Percentiles rank a stretch among this genome's conserved stretches.
phyloP scores from a whole-genome alignment of 495 filamentous ascomycete genomes.

The Penicillium subrubescens region DNA sequence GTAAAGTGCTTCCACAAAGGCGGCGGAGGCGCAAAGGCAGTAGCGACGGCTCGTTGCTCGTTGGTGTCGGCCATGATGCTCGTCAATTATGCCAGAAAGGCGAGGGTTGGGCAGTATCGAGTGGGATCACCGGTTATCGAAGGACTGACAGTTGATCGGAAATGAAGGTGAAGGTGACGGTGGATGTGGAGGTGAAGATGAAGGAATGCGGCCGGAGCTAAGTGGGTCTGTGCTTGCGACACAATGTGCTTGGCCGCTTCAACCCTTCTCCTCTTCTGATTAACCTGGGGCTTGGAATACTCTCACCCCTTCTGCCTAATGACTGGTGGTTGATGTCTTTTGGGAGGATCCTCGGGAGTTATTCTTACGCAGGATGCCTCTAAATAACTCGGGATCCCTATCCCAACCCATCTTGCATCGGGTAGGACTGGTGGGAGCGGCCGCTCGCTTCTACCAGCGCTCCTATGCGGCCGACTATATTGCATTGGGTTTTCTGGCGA shows the following conservation, averaged over 20 bases:
- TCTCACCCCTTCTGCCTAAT: background rate
- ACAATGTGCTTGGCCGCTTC: background rate
- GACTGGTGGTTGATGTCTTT: background rate
- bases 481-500: slow-evolving; percentile 68
- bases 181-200: slow-evolving; percentile 6
- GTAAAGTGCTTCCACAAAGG: slow-evolving; percentile 92
- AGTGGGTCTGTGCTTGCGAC: slow-evolving; percentile 22
- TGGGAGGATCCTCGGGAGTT: background rate
- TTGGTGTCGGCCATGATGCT: slow-evolving; percentile 52
- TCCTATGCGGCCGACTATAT: slow-evolving; percentile 89
- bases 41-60: slow-evolving; percentile 52
- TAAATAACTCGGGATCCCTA: slow-evolving; percentile 30
- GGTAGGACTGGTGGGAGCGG: slow-evolving; percentile 37
- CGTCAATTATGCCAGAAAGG: background rate
- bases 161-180: background rate
- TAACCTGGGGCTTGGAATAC: background rate
- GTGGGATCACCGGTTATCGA: no score
- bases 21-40: slow-evolving; percentile 80
- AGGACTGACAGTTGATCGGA: background rate
- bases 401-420: slow-evolving; percentile 33
- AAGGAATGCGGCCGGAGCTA: slow-evolving; percentile 7
- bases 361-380: slow-evolving; percentile 31
- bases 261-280: background rate
- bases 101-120: background rate
- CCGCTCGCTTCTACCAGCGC: slow-evolving; percentile 55